phyloP scores from a whole-genome alignment of 164 flowering plant species.

The Chloranthus sessilifolius region DNA sequence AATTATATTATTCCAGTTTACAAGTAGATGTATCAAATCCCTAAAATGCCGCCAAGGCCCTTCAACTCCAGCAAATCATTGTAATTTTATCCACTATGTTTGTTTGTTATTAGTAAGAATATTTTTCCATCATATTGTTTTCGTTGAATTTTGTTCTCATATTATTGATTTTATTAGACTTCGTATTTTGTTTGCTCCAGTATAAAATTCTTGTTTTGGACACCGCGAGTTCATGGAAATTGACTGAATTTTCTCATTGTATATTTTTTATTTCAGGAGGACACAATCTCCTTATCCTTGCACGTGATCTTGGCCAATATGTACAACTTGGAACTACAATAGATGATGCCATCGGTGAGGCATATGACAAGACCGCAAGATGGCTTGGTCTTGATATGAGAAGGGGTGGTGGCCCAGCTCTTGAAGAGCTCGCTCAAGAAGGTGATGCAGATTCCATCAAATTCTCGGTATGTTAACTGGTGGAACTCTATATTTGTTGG shows the following conservation, averaged over 20 bases:
- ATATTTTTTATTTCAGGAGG: conserved; percentile 48
- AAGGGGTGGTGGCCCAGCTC: conserved; percentile 90
- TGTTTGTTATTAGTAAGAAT: too few species aligned
- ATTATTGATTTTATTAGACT: too few species aligned
- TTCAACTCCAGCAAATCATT: too few species aligned
- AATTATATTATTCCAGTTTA: too few species aligned
- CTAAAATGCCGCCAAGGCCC: too few species aligned
- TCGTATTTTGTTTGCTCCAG: too few species aligned
- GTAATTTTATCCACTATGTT: too few species aligned
- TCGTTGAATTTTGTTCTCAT: too few species aligned
- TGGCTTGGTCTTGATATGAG: conserved; percentile 98
- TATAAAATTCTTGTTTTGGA: too few species aligned
- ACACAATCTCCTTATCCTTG: conserved; percentile 91
- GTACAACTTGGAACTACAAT: conserved; percentile 95
- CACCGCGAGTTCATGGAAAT: too few species aligned
- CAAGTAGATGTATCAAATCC: too few species aligned
- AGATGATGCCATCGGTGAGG: conserved; percentile 99
- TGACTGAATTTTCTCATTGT: background rate
- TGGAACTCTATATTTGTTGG: background rate
- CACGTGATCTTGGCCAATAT: conserved; percentile 86
- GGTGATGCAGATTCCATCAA: conserved; percentile 75
- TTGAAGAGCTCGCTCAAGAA: conserved; percentile 87
- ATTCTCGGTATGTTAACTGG: conserved; percentile 55
- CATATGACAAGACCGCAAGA: conserved; percentile 95
- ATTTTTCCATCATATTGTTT: too few species aligned